Base-by-base conservation (phyloP, 768 basidiomycete species). In the Hydnomerulius pinastri region DNA sequence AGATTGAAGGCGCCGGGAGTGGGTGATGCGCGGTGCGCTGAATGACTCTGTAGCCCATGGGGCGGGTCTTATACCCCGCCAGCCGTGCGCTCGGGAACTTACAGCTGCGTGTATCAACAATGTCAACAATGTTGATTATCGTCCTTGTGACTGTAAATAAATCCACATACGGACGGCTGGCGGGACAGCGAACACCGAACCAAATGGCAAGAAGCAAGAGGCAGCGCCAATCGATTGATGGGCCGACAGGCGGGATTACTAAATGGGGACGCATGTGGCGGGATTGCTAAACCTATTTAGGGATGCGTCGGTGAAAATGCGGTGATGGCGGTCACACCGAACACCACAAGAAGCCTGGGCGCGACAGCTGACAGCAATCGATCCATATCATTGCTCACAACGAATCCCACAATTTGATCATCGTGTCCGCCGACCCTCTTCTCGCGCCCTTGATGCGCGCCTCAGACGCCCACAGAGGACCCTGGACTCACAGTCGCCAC, bases 1-100 rank as follows among this genome's bases (percentile, higher is more conserved):
- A 18, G 20, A 30, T 38, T 15, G 11, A n/a, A 17, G 25, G 54
- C 2, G 41, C 37, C 38, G 39, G 48, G 45, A 30, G 53, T 42
- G 28, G 30, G 41, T 8, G n/a, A 7, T 47, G 39, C 29, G 23
- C 50, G 11, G 33, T 17, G 5, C 52, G 59, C 17, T 68, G 61
- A 42, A 3, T 59, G 58, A 70, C 56, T 60, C 55, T 49, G 55
- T 44, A 25, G 32, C 41, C 2, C 35, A 36, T 32, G 28, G 6
- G 46, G 46, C 38, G 50, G 53, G 2, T 64, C 60, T 68, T 70
- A 68, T 69, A 70, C 50, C 55, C 53, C 50, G 48, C 51, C 30
- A 27, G 30, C 15, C 13, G 54, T 42, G 36, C 2, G 43, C 12
- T 51, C 64, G 56, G 57, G 41, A 66, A 64, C 56, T 60, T 58